Percentiles rank a stretch among this genome's conserved stretches.
Conservation (phyloP, 495 filamentous ascomycete species). For the Amphirosellinia nigrospora region DNA sequence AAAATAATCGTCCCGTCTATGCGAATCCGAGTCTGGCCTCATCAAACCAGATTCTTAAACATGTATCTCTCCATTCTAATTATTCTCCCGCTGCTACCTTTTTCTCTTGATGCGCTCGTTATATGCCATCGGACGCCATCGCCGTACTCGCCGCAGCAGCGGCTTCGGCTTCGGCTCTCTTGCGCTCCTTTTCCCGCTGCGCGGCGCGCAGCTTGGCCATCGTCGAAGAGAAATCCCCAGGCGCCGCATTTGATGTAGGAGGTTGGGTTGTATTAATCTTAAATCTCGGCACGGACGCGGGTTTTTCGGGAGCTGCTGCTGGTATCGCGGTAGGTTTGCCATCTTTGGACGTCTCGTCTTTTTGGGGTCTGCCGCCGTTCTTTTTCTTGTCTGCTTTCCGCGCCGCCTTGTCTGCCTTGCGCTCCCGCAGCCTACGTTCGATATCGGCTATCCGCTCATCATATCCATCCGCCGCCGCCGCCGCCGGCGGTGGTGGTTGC, state of each 20-base stretch:
- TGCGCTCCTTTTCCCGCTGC: conserved; percentile 45
- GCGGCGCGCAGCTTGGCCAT: conserved; percentile 50
- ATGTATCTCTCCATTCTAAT: not conserved
- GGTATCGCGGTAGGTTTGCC: not conserved
- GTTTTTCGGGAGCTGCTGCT: not conserved
- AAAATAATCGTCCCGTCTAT: not conserved
- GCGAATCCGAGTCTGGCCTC: not conserved
- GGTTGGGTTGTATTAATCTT: not conserved
- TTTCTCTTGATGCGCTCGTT: not conserved
- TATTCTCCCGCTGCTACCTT: no score
- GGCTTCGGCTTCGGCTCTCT: conserved; percentile 31
- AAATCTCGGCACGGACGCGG: not conserved
- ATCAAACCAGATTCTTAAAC: not conserved
- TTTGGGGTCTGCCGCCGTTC: conserved; percentile 23
- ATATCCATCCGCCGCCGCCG: conserved; percentile 29
- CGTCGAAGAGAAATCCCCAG: conserved; percentile 40
- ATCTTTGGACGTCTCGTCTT: not conserved
- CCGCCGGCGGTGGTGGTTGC: not conserved
- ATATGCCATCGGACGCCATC: not conserved
- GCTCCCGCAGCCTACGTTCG: conserved; percentile 45
- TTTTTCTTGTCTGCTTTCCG: conserved; percentile 33
- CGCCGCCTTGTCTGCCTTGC: conserved; percentile 36
- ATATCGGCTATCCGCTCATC: conserved; percentile 50
- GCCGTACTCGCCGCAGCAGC: not conserved
- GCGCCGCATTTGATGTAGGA: conserved; percentile 4